Conservation (phyloP, 306 rosid genomes). For the Prunus dulcis region DNA sequence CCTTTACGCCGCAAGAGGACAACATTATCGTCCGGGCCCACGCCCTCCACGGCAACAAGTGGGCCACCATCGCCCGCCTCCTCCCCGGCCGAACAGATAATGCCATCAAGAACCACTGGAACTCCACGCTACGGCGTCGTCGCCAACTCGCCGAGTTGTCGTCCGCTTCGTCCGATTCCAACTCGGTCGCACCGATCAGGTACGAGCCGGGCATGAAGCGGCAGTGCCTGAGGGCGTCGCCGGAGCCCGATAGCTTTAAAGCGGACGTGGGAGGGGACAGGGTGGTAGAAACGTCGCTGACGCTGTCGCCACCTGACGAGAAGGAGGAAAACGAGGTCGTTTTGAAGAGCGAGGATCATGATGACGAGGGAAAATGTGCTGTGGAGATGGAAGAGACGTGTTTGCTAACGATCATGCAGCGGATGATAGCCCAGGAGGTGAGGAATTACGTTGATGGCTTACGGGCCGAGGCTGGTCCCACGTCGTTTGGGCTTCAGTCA, state of each 20-base stretch:
- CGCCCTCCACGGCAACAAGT: slow-evolving; percentile 74
- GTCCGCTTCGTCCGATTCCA: slow-evolving; percentile 24
- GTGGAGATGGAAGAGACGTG: slow-evolving; percentile 30
- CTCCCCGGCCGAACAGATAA: slow-evolving; percentile 89
- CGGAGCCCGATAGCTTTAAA: slow-evolving; percentile 21
- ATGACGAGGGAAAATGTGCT: neutral
- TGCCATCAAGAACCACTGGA: slow-evolving; percentile 96
- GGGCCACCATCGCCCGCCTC: slow-evolving; percentile 91
- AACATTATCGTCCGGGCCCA: slow-evolving; percentile 58
- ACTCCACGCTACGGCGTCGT: slow-evolving; percentile 75
- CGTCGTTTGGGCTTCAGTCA: slow-evolving; percentile 7
- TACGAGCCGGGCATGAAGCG: slow-evolving; percentile 31
- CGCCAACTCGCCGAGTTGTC: slow-evolving; percentile 9
- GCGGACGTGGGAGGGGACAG: slow-evolving; percentile 9
- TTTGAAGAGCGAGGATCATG: slow-evolving; percentile 10
- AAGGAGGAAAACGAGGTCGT: slow-evolving; percentile 17
- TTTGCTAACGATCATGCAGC: slow-evolving; percentile 41
- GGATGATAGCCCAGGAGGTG: slow-evolving; percentile 76
- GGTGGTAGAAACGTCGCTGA: slow-evolving; percentile 46
- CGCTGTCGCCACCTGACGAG: slow-evolving; percentile 41
- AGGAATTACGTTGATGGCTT: slow-evolving; percentile 49
- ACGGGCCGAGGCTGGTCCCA: slow-evolving; percentile 21
- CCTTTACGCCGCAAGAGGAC: slow-evolving; percentile 69
- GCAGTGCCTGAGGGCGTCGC: slow-evolving; percentile 22
- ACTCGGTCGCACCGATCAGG: neutral